Percentiles rank a stretch among this genome's conserved stretches.
These are phyloP conservation scores for Trametes maxima DNA, from an alignment of 768 basidiomycete genomes.

Conservation along the genomic window DNA sequence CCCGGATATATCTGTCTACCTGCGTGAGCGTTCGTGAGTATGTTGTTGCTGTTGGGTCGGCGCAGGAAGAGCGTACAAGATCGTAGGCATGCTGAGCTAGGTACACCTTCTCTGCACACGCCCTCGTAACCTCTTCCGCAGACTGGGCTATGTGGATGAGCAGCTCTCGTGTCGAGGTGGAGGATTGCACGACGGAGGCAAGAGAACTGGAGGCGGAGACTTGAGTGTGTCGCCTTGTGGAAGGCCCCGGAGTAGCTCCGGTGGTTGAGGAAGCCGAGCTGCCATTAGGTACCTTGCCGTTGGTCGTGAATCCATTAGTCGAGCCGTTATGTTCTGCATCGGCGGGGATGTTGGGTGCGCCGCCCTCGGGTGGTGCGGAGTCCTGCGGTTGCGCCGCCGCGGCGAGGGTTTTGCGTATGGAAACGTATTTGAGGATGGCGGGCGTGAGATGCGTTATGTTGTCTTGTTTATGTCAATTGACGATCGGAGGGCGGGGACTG, in stretches of 20 bases:
- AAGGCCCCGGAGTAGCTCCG: not conserved
- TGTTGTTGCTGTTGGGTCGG: not conserved
- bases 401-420: slow-evolving; percentile 36
- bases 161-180: slow-evolving; percentile 49
- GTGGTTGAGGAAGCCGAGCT: not conserved
- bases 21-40: slow-evolving; percentile 31
- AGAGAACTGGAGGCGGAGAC: not conserved
- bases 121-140: slow-evolving; percentile 59
- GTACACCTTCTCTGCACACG: slow-evolving; percentile 78
- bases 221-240: not conserved
- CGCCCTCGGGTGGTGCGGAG: not conserved
- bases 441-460: slow-evolving; percentile 41
- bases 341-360: not conserved
- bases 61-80: slow-evolving; percentile 48
- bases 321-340: not conserved
- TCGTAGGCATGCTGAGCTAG: slow-evolving; percentile 72
- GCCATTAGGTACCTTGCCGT: slow-evolving; percentile 1
- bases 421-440: slow-evolving; percentile 53
- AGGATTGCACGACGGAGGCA: not conserved
- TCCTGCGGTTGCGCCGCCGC: not conserved
- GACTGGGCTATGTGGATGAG: slow-evolving; percentile 61
- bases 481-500: not conserved
- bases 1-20: slow-evolving; percentile 80
- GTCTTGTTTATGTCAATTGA: slow-evolving; percentile 31
- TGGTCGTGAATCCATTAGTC: not conserved